These are phyloP conservation scores for Entonaema liquescens DNA, from an alignment of 495 filamentous ascomycete species.

Conservation along the genomic window DNA sequence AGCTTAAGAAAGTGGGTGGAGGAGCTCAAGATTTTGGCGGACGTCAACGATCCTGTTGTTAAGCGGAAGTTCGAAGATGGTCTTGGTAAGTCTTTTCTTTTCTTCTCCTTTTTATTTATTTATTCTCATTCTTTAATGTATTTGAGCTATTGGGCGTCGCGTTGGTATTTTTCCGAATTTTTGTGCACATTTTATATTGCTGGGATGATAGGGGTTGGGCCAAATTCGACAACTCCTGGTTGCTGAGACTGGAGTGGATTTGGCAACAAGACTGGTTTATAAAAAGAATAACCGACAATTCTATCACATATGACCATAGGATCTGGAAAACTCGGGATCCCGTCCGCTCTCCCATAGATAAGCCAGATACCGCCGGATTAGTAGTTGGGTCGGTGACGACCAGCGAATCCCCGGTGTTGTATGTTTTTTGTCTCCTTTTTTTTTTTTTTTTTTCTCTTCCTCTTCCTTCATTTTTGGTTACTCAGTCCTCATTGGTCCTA, in stretches of 20 bases:
- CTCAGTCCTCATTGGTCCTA: not conserved
- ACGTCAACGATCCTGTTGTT: constrained; percentile 94
- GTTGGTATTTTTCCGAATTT: not conserved
- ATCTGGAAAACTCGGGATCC: constrained; percentile 57
- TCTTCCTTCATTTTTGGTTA: not conserved
- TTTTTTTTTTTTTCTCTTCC: constrained; percentile 14
- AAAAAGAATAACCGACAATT: constrained; percentile 2
- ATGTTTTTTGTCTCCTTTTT: constrained; percentile 45
- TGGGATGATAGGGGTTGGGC: not conserved
- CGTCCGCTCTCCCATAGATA: constrained; percentile 61
- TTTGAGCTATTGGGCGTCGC: not conserved
- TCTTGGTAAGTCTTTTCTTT: constrained; percentile 65
- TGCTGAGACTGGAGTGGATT: constrained; percentile 6
- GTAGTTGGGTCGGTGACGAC: constrained; percentile 62
- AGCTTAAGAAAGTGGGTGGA: constrained; percentile 80
- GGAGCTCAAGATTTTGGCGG: constrained; percentile 83
- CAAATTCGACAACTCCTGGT: not conserved
- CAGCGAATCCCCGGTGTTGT: constrained; percentile 59
- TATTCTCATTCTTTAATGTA: not conserved
- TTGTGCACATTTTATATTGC: not conserved
- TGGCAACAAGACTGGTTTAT: constrained; percentile 7
- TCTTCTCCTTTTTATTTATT: constrained; percentile 4
- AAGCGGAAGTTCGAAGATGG: constrained; percentile 97
- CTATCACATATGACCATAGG: constrained; percentile 56
- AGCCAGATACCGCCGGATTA: constrained; percentile 52